Conservation (phyloP, 192 early-diverging fungal genomes). For the Umbelopsis sp. region DNA sequence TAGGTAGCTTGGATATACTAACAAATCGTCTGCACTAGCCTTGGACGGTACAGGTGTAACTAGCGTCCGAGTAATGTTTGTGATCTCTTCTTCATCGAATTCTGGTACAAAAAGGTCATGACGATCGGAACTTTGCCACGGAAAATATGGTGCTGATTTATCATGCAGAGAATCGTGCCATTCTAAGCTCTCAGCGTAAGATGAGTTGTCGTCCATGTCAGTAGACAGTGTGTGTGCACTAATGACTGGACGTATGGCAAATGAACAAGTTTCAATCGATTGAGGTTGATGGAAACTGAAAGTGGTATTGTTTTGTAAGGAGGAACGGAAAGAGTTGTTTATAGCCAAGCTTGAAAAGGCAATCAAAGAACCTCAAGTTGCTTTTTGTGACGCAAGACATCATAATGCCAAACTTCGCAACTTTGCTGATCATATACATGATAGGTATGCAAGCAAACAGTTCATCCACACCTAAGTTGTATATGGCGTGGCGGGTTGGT, state of each 20-base stretch:
- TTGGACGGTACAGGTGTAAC: slow-evolving; percentile 1
- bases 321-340: slow-evolving; percentile 11
- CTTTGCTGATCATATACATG: not conserved
- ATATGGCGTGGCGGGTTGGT: too few relatives aligned
- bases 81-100: slow-evolving; percentile 3
- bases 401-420: not conserved
- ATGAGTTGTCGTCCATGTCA: slow-evolving; percentile 13
- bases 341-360: slow-evolving; percentile 13
- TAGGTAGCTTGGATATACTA: not conserved
- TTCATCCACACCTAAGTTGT: not conserved
- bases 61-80: not conserved
- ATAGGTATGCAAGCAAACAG: not conserved
- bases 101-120: slow-evolving; percentile 2
- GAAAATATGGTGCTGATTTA: slow-evolving; percentile 8
- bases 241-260: not conserved
- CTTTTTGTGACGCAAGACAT: slow-evolving; percentile 3
- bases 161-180: slow-evolving; percentile 16
- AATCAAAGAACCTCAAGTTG: slow-evolving; percentile 13
- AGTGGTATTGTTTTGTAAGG: not conserved
- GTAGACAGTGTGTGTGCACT: not conserved
- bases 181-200: slow-evolving; percentile 13
- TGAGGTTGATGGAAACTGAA: not conserved
- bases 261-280: not conserved
- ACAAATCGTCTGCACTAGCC: not conserved
- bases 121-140: slow-evolving; percentile 12